These are phyloP conservation scores for Trametes coccinea DNA, from an alignment of 768 basidiomycete genomes.

Conservation along the genomic window DNA sequence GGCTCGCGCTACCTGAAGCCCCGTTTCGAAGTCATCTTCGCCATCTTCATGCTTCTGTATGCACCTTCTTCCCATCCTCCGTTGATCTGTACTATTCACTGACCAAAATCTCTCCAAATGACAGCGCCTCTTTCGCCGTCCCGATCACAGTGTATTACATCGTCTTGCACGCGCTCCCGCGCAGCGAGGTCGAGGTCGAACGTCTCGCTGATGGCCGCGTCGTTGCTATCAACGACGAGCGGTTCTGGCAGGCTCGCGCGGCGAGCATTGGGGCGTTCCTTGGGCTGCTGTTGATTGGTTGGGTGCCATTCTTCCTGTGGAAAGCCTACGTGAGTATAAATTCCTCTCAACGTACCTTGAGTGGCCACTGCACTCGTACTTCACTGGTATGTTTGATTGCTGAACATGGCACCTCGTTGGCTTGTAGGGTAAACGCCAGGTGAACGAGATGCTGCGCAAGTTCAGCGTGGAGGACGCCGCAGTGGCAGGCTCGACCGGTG, in stretches of 20 bases:
- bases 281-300: conserved; percentile 40
- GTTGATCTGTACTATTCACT: too few relatives aligned
- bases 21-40: conserved; percentile 45
- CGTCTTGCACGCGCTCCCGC: conserved; percentile 33
- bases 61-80: conserved; percentile 22
- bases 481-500: conserved; percentile 22
- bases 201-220: conserved; percentile 12
- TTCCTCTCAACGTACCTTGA: background rate
- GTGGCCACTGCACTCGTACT: background rate
- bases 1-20: conserved; percentile 45
- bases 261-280: conserved; percentile 40
- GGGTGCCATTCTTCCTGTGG: conserved; percentile 46
- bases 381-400: background rate
- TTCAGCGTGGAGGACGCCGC: conserved; percentile 45
- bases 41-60: conserved; percentile 42
- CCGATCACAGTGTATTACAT: conserved; percentile 42
- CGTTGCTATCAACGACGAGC: conserved; percentile 24
- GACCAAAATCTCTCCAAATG: too few relatives aligned
- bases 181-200: conserved; percentile 19
- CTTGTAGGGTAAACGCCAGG: conserved; percentile 44
- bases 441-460: conserved; percentile 37
- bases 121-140: conserved; percentile 41
- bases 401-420: background rate
- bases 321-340: conserved; percentile 40
- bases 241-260: conserved; percentile 37